Evolutionary conservation across 257 asterid genomes (phyloP).

Genomic region (Lycium barbarum): DNA sequence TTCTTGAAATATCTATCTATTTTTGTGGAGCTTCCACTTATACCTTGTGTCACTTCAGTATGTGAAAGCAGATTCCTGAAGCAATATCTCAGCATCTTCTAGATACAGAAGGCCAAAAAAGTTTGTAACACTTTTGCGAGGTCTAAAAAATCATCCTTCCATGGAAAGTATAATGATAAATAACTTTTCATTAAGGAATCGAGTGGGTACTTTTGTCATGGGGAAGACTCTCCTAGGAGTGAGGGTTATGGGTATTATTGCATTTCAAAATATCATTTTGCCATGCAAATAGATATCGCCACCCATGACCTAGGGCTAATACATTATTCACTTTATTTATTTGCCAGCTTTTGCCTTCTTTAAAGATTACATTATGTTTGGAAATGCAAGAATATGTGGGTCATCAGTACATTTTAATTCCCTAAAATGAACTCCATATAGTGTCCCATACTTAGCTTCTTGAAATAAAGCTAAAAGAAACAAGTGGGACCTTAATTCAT

Average conservation of each 20-base stretch:
- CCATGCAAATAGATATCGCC: constrained; percentile 23
- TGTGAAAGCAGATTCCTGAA: constrained; percentile 63
- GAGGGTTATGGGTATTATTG: constrained; percentile 47
- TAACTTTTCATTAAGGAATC: constrained; percentile 63
- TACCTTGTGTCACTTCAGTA: constrained; percentile 46
- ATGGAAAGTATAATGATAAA: constrained; percentile 67
- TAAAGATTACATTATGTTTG: constrained; percentile 42
- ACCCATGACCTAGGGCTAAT: constrained; percentile 24
- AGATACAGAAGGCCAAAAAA: constrained; percentile 44
- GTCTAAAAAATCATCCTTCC: constrained; percentile 44
- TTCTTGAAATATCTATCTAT: constrained; percentile 16
- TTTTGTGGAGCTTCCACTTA: constrained; percentile 29
- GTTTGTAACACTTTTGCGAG: constrained; percentile 45
- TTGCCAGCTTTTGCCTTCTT: constrained; percentile 47
- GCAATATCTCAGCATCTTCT: constrained; percentile 44
- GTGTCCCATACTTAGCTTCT: constrained; percentile 20
- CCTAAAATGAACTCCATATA: constrained; percentile 2
- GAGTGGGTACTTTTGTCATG: constrained; percentile 63
- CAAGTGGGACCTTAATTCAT: constrained; percentile 31
- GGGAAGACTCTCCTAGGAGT: constrained; percentile 73
- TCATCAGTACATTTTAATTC: not conserved
- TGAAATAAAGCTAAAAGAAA: constrained; percentile 23
- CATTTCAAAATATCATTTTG: constrained; percentile 1
- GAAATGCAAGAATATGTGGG: constrained; percentile 27
- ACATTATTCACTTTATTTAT: constrained; percentile 25